Evolutionary conservation across 192 early-diverging fungal genomes (phyloP).

Genomic region (Blastocladiella britannica): DNA sequence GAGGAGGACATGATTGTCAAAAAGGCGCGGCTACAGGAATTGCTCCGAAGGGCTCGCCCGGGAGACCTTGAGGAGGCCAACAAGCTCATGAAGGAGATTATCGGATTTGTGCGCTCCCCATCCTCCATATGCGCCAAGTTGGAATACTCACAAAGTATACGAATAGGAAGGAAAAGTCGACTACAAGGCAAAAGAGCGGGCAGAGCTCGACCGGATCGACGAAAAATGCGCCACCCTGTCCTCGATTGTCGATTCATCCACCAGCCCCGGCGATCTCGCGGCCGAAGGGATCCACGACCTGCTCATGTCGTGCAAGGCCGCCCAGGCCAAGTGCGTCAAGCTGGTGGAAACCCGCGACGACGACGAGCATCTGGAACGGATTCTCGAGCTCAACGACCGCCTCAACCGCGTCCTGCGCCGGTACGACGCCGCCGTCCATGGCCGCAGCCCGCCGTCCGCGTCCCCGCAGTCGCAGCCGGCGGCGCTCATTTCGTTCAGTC

Average conservation of each 20-base stretch:
- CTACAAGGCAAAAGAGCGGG: conserved; percentile 6
- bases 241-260: background rate
- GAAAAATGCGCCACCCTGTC: conserved; percentile 1
- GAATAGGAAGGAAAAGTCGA: conserved; percentile 8
- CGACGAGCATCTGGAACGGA: conserved; percentile 38
- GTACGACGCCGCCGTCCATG: too few relatives aligned
- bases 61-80: conserved; percentile 89
- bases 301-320: conserved; percentile 34
- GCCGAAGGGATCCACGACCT: conserved; percentile 31
- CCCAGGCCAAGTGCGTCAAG: conserved; percentile 51
- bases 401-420: conserved; percentile 58
- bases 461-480: background rate
- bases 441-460: too few relatives aligned
- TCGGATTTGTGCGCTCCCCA: conserved; percentile 58
- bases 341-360: conserved; percentile 51
- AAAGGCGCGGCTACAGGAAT: conserved; percentile 76
- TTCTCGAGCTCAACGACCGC: conserved; percentile 50
- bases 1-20: conserved; percentile 61
- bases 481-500: background rate
- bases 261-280: conserved; percentile 1
- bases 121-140: conserved; percentile 1
- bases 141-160: conserved; percentile 9
- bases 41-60: conserved; percentile 82
- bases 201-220: conserved; percentile 6
- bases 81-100: conserved; percentile 91